phyloP scores from a whole-genome alignment of 2,329 filamentous ascomycete genomes.

The Rhinocladiella mackenziei region DNA sequence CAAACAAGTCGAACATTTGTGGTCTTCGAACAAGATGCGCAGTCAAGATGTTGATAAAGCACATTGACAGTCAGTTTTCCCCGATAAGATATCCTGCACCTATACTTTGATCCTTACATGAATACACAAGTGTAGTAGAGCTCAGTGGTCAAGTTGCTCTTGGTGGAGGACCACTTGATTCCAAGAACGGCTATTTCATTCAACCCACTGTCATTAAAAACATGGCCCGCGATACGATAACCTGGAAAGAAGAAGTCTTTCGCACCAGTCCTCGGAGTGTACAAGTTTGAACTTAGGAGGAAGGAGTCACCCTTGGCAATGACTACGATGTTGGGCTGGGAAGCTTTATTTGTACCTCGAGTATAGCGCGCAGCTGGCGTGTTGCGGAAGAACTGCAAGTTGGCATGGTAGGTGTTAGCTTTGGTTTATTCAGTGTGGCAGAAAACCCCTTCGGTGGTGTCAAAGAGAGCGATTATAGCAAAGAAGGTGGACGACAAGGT shows the following conservation, averaged over 20 bases:
- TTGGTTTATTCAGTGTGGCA: conserved; percentile 54
- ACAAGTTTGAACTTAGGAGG: conserved; percentile 53
- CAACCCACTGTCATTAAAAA: conserved; percentile 25
- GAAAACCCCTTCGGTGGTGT: conserved; percentile 38
- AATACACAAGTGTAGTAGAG: no score
- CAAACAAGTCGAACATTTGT: no score
- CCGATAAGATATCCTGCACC: no score
- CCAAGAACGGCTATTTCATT: conserved; percentile 37
- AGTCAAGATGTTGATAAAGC: no score
- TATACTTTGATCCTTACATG: no score
- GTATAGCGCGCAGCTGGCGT: conserved; percentile 51
- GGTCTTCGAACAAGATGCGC: no score
- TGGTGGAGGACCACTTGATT: conserved; percentile 22
- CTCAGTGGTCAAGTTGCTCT: no score
- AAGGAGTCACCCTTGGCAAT: conserved; percentile 56
- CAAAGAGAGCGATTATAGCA: conserved; percentile 29
- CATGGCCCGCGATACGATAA: conserved; percentile 23
- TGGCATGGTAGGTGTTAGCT: conserved; percentile 66
- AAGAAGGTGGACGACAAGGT: conserved; percentile 12
- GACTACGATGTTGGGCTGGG: conserved; percentile 51
- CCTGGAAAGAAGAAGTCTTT: conserved; percentile 58
- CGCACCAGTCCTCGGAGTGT: conserved; percentile 37
- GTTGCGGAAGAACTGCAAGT: conserved; percentile 71
- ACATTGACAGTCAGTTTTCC: no score
- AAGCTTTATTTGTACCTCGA: conserved; percentile 53